Percentiles rank a stretch among this genome's conserved stretches.
These are phyloP conservation scores for Penicillium verrucosum DNA, from an alignment of 2,329 filamentous ascomycete genomes.

Conservation along the genomic window DNA sequence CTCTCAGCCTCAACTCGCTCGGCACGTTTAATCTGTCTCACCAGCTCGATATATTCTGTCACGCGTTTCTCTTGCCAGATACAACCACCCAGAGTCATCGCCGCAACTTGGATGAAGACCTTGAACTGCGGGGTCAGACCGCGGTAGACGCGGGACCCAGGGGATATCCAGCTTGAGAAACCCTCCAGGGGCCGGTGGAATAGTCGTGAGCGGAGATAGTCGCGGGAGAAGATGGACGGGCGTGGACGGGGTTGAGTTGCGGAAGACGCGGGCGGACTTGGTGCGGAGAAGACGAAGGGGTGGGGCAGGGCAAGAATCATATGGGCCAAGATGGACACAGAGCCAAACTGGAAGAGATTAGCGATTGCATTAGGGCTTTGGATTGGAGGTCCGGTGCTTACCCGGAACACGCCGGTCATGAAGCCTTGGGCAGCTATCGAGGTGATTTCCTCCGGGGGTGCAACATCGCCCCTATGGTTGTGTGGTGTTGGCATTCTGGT, in stretches of 20 bases:
- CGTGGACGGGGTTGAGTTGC: constrained; percentile 20
- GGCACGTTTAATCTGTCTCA: constrained; percentile 42
- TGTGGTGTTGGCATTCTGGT: constrained; percentile 43
- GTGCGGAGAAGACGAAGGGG: constrained; percentile 39
- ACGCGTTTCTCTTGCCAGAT: constrained; percentile 49
- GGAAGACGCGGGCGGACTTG: constrained; percentile 27
- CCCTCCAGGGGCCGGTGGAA: constrained; percentile 46
- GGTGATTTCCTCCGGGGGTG: constrained; percentile 43
- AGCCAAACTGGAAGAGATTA: constrained; percentile 37
- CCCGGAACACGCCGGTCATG: constrained; percentile 43
- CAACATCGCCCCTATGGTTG: constrained; percentile 37
- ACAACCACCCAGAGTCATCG: constrained; percentile 49
- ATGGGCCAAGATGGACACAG: constrained; percentile 46
- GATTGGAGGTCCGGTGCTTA: constrained; percentile 23
- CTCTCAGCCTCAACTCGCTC: constrained; percentile 37
- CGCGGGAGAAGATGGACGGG: constrained; percentile 29
- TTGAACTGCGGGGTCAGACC: constrained; percentile 50
- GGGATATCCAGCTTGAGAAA: constrained; percentile 49
- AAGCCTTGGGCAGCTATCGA: constrained; percentile 43
- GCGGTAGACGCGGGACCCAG: constrained; percentile 44
- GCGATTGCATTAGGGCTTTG: background rate
- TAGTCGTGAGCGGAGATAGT: constrained; percentile 31
- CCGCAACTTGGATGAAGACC: constrained; percentile 47
- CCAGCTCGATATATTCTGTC: constrained; percentile 44
- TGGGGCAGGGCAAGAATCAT: constrained; percentile 45